These are phyloP conservation scores for Bifiguratus adelaidae DNA, from an alignment of 192 early-diverging fungal species.

Conservation along the genomic window DNA sequence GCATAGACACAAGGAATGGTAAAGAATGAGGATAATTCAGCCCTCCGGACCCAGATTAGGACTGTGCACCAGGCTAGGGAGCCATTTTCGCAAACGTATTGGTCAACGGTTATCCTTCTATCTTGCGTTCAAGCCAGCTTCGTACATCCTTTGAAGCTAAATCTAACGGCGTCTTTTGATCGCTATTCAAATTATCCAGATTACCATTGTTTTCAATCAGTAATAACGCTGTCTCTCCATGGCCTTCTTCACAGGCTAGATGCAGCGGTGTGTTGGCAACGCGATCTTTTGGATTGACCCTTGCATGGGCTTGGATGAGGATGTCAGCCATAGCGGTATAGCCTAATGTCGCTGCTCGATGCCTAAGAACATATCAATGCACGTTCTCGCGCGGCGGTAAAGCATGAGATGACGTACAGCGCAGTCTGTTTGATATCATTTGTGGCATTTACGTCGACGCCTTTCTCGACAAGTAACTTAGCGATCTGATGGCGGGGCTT, in stretches of 20 bases:
- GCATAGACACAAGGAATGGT: too few species aligned
- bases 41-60: too few species aligned
- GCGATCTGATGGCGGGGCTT: too few species aligned
- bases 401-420: constrained; percentile 19
- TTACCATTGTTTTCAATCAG: constrained; percentile 40
- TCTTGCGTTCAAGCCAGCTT: background rate
- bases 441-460: constrained; percentile 27
- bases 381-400: background rate
- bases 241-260: constrained; percentile 50
- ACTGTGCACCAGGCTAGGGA: too few species aligned
- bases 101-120: constrained; percentile 2
- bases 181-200: constrained; percentile 31
- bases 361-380: constrained; percentile 14
- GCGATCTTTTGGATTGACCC: constrained; percentile 30
- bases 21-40: too few species aligned
- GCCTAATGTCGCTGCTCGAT: constrained; percentile 39
- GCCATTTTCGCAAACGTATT: constrained; percentile 10
- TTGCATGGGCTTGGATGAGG: constrained; percentile 30
- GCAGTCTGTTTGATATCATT: constrained; percentile 38
- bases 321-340: constrained; percentile 29
- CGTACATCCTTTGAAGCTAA: constrained; percentile 3
- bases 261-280: constrained; percentile 45
- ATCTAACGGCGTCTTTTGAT: constrained; percentile 34
- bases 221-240: constrained; percentile 34
- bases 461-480: constrained; percentile 26